Conservation (phyloP, 2,329 filamentous ascomycete species). For the Shiraia sp. region DNA sequence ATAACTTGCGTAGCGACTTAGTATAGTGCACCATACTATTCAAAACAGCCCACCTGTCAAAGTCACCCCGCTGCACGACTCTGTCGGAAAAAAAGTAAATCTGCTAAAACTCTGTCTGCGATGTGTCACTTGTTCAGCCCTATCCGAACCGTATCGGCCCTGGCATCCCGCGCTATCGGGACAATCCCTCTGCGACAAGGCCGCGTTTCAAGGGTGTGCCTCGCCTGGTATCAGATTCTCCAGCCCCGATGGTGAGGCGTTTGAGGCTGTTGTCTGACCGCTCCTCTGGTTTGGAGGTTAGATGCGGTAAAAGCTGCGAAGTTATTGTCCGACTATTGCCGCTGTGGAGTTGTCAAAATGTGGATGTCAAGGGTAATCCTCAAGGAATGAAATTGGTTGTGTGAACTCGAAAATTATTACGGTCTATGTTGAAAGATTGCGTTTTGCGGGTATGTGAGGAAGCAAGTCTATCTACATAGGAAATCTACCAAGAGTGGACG, state of each 20-base stretch:
- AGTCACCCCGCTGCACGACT: too few species aligned
- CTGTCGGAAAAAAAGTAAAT: too few species aligned
- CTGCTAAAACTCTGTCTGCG: not conserved
- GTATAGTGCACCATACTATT: too few species aligned
- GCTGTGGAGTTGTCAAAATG: not conserved
- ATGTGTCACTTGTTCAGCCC: slow-evolving; percentile 1
- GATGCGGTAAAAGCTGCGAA: slow-evolving; percentile 1
- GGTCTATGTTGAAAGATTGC: not conserved
- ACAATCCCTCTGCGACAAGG: slow-evolving; percentile 9
- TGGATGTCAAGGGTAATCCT: not conserved
- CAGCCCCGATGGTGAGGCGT: slow-evolving; percentile 10
- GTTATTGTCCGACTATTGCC: not conserved
- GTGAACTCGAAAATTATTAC: too few species aligned
- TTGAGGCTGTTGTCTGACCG: slow-evolving; percentile 11
- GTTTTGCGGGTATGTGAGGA: not conserved
- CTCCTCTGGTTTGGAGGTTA: not conserved
- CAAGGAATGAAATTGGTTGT: slow-evolving; percentile 40
- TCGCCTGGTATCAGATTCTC: slow-evolving; percentile 21
- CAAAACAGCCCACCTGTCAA: too few species aligned
- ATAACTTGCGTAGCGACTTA: too few species aligned
- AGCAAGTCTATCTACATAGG: slow-evolving; percentile 8
- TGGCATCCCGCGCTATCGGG: slow-evolving; percentile 1
- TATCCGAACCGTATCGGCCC: slow-evolving; percentile 8
- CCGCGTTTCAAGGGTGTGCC: slow-evolving; percentile 26
- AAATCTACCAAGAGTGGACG: slow-evolving; percentile 8